Percentiles rank a stretch among this genome's conserved stretches.
Conservation (phyloP, 257 asterid species). For the Solanum corneliomulleri region DNA sequence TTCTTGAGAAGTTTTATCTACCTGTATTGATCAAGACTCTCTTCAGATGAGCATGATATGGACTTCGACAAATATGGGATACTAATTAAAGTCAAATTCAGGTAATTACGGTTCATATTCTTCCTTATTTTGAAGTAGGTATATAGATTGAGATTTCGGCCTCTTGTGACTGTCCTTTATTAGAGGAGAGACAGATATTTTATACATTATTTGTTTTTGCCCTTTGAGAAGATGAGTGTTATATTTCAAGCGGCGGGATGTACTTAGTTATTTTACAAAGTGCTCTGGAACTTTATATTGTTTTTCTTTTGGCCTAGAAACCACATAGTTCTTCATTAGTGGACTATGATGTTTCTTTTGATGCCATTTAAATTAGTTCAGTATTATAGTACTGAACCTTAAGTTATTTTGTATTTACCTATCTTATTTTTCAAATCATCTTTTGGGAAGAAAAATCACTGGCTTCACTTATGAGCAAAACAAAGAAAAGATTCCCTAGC, state of each 20-base stretch:
- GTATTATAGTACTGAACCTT: neutral
- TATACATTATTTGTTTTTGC: neutral
- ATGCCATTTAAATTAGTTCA: neutral
- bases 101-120: conserved; percentile 32
- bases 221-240: neutral
- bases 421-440: neutral
- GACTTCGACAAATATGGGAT: conserved; percentile 87
- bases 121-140: neutral
- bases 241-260: neutral
- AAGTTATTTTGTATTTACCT: neutral
- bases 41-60: conserved; percentile 69
- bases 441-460: neutral
- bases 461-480: neutral
- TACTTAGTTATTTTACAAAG: neutral
- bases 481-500: neutral
- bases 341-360: neutral
- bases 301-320: neutral
- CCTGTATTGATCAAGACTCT: conserved; percentile 10
- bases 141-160: neutral
- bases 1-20: neutral
- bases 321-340: neutral
- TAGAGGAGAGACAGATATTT: neutral
- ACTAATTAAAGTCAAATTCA: conserved; percentile 89
- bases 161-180: neutral
- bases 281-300: neutral